These are phyloP conservation scores for Flaveria trinervia DNA, from an alignment of 129 eudicot species.

Conservation along the genomic window DNA sequence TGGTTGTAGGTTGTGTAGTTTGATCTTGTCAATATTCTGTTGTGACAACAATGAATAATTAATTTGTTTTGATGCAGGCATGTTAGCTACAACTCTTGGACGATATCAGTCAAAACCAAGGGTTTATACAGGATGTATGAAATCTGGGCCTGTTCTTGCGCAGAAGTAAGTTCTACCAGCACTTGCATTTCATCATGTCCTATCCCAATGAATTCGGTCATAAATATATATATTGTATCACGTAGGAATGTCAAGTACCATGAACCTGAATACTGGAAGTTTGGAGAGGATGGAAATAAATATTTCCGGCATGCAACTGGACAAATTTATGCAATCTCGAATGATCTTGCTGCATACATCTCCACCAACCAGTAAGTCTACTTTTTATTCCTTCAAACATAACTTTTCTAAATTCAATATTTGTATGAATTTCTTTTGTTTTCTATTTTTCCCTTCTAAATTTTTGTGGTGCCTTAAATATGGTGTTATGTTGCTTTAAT, in stretches of 20 bases:
- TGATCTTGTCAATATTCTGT: neutral
- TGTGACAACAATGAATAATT: neutral
- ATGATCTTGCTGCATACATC: constrained; percentile 78
- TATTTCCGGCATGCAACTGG: constrained; percentile 91
- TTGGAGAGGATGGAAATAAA: constrained; percentile 87
- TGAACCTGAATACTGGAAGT: constrained; percentile 88
- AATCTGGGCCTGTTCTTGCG: constrained; percentile 89
- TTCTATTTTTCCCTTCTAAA: neutral
- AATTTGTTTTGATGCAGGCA: constrained; percentile 39
- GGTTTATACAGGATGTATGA: constrained; percentile 80
- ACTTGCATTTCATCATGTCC: neutral
- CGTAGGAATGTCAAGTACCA: constrained; percentile 72
- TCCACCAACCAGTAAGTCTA: constrained; percentile 69
- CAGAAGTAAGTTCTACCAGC: constrained; percentile 51
- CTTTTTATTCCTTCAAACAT: neutral
- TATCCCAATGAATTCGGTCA: neutral
- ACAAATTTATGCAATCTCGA: constrained; percentile 82
- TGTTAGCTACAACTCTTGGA: constrained; percentile 75
- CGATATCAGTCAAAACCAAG: constrained; percentile 70
- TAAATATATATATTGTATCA: neutral
- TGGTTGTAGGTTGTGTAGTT: too few species aligned
- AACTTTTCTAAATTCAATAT: neutral
- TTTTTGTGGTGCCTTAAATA: neutral
- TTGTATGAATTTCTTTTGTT: constrained; percentile 1
- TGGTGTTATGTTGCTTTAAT: neutral